Evolutionary conservation across 768 basidiomycete species (phyloP), one percentile per base, ranked within the genome.

Genomic region (Lactifluus echinatus): DNA sequence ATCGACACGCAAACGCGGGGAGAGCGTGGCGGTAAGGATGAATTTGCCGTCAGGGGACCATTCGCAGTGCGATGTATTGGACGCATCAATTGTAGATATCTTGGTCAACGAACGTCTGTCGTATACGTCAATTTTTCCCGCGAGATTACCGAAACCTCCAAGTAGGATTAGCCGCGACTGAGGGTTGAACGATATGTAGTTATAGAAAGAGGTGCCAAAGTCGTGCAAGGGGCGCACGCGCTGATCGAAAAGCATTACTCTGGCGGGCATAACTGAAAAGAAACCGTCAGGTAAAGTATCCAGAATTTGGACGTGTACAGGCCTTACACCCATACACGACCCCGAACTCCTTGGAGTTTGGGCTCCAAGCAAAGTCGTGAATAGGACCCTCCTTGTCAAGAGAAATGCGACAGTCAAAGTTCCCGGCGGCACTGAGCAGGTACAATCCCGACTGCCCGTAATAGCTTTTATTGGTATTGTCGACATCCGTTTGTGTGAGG

Each of bases 401-500:
- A 1, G 78, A 74, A 26, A 98, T 88, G 28, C 92, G 79, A 67
- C 90, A 92, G 68, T 97, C 94, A 65, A 93, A 97, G 64, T 92
- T 89, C 15, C 95, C 94, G 8, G 91, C 87, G 17, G 93, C 84
- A 62, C 86, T 93, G 60, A 98, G 81, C 14, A 97, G 79, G 72
- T 95, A 97, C 66, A 99, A 75, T 51, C 91, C 90, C 2, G 94
- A 96, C 75, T 98, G 95, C 53, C 96, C 96, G 64, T 98, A 99
- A 71, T 99, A 99, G 66, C 87, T 93, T 80, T 90, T 96, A 71
- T 95, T 95, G 45, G 90, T 87, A 68, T 90, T 91, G 67, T 99
- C 95, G 52, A 97, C 94, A 66, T 99, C 96, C 4, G 94, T 95
- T 67, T 94, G 92, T 0, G 95, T 94, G 36, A 97, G 72, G 58